A percentile compares a stretch with the other conserved stretches of the same genome.
phyloP scores from a whole-genome alignment of 352 stramenopile genomes.

The Phytophthora tubulina region DNA sequence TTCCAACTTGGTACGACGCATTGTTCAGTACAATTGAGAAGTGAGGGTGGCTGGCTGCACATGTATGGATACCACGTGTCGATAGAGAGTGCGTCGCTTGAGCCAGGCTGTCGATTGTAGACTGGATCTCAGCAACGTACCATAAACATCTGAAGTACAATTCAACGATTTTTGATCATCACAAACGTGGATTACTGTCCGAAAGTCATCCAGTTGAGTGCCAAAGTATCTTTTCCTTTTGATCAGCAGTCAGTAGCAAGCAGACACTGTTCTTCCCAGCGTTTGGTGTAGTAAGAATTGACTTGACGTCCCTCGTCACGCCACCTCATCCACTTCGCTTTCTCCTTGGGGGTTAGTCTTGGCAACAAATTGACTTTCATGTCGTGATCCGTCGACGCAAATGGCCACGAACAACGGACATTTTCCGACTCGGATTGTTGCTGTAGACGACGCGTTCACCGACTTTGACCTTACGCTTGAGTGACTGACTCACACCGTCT shows the following conservation, averaged over 20 bases:
- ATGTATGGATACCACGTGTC: no score
- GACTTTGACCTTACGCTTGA: slow-evolving; percentile 44
- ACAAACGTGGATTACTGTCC: neutral
- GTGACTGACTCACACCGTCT: slow-evolving; percentile 38
- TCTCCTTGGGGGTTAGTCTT: neutral
- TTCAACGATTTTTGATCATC: neutral
- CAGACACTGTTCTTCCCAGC: slow-evolving; percentile 49
- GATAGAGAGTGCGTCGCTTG: neutral
- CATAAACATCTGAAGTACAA: neutral
- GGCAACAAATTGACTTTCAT: slow-evolving; percentile 43
- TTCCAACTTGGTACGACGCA: no score
- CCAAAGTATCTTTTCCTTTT: neutral
- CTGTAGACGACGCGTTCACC: slow-evolving; percentile 7
- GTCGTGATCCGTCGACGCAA: slow-evolving; percentile 36
- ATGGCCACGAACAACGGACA: neutral
- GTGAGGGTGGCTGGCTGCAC: neutral
- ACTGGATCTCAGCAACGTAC: neutral
- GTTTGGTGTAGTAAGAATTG: slow-evolving; percentile 58
- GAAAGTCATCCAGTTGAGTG: neutral
- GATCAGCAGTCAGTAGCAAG: slow-evolving; percentile 28
- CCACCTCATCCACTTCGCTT: slow-evolving; percentile 12
- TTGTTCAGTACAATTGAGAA: neutral
- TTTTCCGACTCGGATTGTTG: slow-evolving; percentile 5
- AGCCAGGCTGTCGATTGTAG: neutral
- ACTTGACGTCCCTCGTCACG: slow-evolving; percentile 38